phyloP scores from a whole-genome alignment of 1,284 basidiomycete genomes.

The Puccinia polysora region DNA sequence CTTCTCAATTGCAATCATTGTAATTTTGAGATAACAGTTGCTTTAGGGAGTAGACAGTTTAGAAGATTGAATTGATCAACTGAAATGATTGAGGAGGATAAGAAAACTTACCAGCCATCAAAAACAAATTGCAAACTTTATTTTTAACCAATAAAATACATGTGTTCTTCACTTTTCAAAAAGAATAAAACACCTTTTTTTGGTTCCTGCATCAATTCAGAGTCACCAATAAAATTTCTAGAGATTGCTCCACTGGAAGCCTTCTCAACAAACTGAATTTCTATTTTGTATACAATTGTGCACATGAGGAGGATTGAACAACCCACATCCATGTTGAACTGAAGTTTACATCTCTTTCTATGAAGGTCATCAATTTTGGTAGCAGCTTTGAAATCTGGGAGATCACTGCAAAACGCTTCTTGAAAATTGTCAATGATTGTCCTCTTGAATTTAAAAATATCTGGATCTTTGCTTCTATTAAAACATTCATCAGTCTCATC shows the following conservation, averaged over 20 bases:
- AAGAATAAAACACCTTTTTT: slow-evolving; percentile 18
- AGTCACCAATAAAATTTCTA: slow-evolving; percentile 7
- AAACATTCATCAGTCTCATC: no score
- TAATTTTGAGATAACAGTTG: background rate
- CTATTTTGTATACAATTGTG: slow-evolving; percentile 27
- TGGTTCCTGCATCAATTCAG: slow-evolving; percentile 1
- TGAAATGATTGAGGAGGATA: background rate
- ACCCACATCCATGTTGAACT: slow-evolving; percentile 35
- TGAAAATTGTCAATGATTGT: slow-evolving; percentile 5
- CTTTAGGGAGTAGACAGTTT: background rate
- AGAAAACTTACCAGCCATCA: slow-evolving; percentile 26
- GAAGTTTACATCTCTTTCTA: slow-evolving; percentile 7
- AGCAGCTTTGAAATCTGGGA: slow-evolving; percentile 8
- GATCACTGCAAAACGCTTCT: slow-evolving; percentile 17
- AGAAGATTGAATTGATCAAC: background rate
- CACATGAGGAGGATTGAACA: slow-evolving; percentile 33
- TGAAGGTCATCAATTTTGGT: slow-evolving; percentile 6
- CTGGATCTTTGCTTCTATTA: no score
- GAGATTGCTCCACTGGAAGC: slow-evolving; percentile 16
- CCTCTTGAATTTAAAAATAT: slow-evolving; percentile 16
- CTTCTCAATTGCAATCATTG: background rate
- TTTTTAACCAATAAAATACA: slow-evolving; percentile 8
- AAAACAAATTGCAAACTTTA: slow-evolving; percentile 35
- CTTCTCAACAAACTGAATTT: slow-evolving; percentile 6
- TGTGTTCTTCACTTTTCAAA: slow-evolving; percentile 31